Percentiles rank a stretch among this genome's conserved stretches.
phyloP scores from a whole-genome alignment of 73 alveolate species.

The Paramecium tetraurelia region DNA sequence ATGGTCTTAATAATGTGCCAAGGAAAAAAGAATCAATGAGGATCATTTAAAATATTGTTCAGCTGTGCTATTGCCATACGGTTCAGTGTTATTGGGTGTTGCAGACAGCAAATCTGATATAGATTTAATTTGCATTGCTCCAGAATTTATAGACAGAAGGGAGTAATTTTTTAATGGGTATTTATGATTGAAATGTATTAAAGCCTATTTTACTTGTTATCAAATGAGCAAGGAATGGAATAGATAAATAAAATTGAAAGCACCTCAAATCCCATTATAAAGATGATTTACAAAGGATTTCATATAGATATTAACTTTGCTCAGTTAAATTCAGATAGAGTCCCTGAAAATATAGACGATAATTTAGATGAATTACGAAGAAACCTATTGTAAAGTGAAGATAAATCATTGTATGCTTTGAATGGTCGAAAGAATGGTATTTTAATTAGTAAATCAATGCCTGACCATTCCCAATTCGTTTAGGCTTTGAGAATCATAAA shows the following conservation, averaged over 20 bases:
- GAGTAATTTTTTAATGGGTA: constrained; percentile 70
- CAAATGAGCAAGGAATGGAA: constrained; percentile 73
- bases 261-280: constrained; percentile 94
- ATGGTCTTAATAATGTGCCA: constrained; percentile 39
- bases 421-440: constrained; percentile 93
- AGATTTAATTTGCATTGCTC: constrained; percentile 95
- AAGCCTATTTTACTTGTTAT: constrained; percentile 75
- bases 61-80: constrained; percentile 83
- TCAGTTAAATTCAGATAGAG: constrained; percentile 74
- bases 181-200: constrained; percentile 26
- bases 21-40: background rate
- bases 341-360: constrained; percentile 79
- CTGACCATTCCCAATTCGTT: constrained; percentile 78
- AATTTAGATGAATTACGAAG: constrained; percentile 77
- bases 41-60: constrained; percentile 44
- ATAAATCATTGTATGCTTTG: constrained; percentile 81
- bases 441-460: constrained; percentile 75
- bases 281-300: constrained; percentile 80
- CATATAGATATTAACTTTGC: constrained; percentile 97
- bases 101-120: constrained; percentile 93
- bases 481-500: constrained; percentile 87
- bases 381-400: constrained; percentile 84
- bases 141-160: constrained; percentile 84
- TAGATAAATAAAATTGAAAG: constrained; percentile 78
- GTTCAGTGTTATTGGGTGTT: constrained; percentile 92